Base-by-base conservation (phyloP, 2,329 filamentous ascomycete genomes). In the Coniochaeta ligniaria region DNA sequence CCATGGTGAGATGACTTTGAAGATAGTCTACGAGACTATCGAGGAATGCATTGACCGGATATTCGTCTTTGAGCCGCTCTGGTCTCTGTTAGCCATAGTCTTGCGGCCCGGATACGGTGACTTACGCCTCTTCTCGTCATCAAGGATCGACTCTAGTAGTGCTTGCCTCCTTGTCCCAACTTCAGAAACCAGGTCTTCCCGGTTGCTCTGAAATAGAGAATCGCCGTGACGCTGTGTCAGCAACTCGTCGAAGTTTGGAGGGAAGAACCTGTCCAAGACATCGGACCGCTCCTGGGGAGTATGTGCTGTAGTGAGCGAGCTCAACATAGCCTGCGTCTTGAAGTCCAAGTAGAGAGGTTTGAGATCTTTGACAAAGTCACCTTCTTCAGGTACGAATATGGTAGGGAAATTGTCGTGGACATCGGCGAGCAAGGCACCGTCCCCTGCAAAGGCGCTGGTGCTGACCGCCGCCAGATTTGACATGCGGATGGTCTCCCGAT, bases 221-320 rank as follows among this genome's bases (percentile, higher is more conserved):
- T 84, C 72, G 1, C 66, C 66, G 59, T 67, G 71, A 36, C 69
- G 73, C 68, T 64, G 73, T 63, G 62, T 75, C 55, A 82, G 66
- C 52, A 74, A 73, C 12, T 78, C 76, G 28, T 88, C 79, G 2
- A 90, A 72, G 5, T 88, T 76, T 9, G 80, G 74, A 7, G 81
- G 77, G 38, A 91, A 78, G 3, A 84, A 77, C 59, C 85, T 80
- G 12, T 80, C 79, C 17, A 88, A 69, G 20, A 80, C 74, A 77
- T 74, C 17, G 68, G 67, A 58, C 84, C 73, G 17, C 78, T 61
- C 60, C 24, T 65, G 64, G 3, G 58, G 80, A 60, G 80, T 82
- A 0, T 78, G 75, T 56, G 81, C 71, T 7, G 74, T 75, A 47
- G 80, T 75, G 22, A 88, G 74, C 12, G 78, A 77, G 54, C 80